Base-by-base conservation (phyloP, 352 stramenopile genomes). In the Phytophthora citricola region DNA sequence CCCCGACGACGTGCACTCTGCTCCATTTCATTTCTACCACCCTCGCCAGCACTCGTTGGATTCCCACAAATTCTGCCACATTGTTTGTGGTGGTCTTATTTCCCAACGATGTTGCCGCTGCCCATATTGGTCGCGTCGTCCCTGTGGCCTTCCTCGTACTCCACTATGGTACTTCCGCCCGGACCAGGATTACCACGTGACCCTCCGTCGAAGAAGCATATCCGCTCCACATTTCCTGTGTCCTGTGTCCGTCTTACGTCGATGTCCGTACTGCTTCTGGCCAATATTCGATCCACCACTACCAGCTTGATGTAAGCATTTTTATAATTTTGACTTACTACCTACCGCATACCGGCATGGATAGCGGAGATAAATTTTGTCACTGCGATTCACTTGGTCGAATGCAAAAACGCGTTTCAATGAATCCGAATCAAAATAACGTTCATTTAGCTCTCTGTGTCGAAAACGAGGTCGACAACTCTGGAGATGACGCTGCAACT, bases 391-490 rank as follows among this genome's bases (percentile, higher is more conserved):
- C 24, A 26, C 24, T 26, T 26, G 24, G 24, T 26, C 4, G 24
- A 2, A 26, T 26, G 24, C 4, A 26, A 26, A 20, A 26, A 26
- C 24, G 2, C 4, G 24, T 26, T 26, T 26, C 24, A 26, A 4
- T 26, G 24, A 36, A 36, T 36, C 3, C 31, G 31, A 36, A 12
- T 36, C 31, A 36, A 36, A 17, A 22, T 4, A 1, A 20, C 15
- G 24, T 41, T 36, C 51, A 62, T 11, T 34, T 20, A n/a, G 22
- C 26, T 52, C 38, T 36, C 29, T 66, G 32, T 56, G 59, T 44
- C 12, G 61, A 43, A 20, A 63, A 71, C 26, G 50, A 22, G 9
- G 58, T 50, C 0, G 36, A 43, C 14, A 52, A 24, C 14, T 48
- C 48, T 17, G 49, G 58, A 29, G 50, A 69, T 8, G 59, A 41